A percentile compares a stretch with the other conserved stretches of the same genome.
Evolutionary conservation across 306 rosid genomes (phyloP).

Genomic region (Hylodesmum podocarpum): DNA sequence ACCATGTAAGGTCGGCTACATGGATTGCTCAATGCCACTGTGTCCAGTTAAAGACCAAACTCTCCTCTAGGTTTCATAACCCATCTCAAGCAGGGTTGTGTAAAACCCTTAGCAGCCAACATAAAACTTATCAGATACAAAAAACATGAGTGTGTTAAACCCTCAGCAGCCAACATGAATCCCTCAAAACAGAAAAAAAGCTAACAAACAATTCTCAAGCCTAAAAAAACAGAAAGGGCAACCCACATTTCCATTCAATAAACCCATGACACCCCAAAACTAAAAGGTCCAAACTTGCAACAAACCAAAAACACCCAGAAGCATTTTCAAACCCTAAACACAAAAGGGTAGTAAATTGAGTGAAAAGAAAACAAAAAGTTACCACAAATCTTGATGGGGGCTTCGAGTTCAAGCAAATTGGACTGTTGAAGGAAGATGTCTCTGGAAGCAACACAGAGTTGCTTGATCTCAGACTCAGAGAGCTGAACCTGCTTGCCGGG

Average conservation of each 20-base stretch:
- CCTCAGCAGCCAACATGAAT: background rate
- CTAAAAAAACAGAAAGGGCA: slow-evolving; percentile 19
- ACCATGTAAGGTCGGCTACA: background rate
- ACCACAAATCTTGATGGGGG: slow-evolving; percentile 98
- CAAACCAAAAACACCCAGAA: slow-evolving; percentile 6
- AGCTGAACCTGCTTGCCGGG: slow-evolving; percentile 93
- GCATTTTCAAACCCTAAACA: slow-evolving; percentile 7
- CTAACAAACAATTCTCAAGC: background rate
- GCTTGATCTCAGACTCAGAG: slow-evolving; percentile 92
- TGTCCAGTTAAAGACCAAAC: background rate
- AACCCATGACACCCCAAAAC: slow-evolving; percentile 11
- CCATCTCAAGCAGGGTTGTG: background rate
- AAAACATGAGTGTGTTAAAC: no score
- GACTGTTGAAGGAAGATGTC: slow-evolving; percentile 82
- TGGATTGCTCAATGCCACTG: background rate
- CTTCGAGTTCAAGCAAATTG: slow-evolving; percentile 93
- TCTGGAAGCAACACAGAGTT: slow-evolving; percentile 73
- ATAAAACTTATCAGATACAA: no score
- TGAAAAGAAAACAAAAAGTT: background rate
- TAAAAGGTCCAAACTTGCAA: slow-evolving; percentile 23
- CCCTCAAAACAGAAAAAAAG: background rate
- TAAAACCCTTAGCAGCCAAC: background rate
- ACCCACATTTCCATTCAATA: slow-evolving; percentile 24
- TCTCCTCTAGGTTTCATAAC: background rate
- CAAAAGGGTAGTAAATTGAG: background rate